These are phyloP conservation scores for Cercospora sp. DNA, from an alignment of 2,329 filamentous ascomycete species.

Conservation along the genomic window DNA sequence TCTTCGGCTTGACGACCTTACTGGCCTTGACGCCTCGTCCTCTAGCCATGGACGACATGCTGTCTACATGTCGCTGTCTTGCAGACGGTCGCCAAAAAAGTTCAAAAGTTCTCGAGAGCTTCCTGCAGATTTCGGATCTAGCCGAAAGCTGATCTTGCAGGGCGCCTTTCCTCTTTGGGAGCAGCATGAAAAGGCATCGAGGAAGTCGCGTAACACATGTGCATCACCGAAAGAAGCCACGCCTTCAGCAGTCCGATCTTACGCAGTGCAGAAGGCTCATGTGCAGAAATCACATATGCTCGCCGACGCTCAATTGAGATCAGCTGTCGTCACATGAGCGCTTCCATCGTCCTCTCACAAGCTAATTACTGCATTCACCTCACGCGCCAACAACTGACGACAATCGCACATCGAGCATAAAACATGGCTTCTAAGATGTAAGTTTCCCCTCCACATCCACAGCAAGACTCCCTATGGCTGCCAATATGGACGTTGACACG, in stretches of 20 bases:
- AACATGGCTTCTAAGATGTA: slow-evolving; percentile 18
- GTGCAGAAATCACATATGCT: neutral
- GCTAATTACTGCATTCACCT: slow-evolving; percentile 6
- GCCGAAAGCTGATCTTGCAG: slow-evolving; percentile 11
- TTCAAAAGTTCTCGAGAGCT: slow-evolving; percentile 12
- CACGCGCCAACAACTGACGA: neutral
- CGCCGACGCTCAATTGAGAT: neutral
- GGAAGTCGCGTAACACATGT: neutral
- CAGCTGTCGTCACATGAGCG: slow-evolving; percentile 5
- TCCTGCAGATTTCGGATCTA: neutral
- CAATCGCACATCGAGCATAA: neutral
- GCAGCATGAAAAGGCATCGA: neutral
- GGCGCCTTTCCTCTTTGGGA: neutral
- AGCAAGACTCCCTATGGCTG: slow-evolving; percentile 49
- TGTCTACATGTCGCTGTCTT: slow-evolving; percentile 27
- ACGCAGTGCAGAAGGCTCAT: neutral
- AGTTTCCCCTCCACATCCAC: slow-evolving; percentile 5
- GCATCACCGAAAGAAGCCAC: neutral
- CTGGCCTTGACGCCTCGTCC: slow-evolving; percentile 37
- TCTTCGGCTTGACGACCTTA: slow-evolving; percentile 58
- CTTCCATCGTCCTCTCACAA: neutral
- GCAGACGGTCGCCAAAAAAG: slow-evolving; percentile 12
- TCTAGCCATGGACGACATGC: slow-evolving; percentile 49
- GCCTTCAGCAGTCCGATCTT: neutral
- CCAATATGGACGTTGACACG: slow-evolving; percentile 53